These are phyloP conservation scores for Ambrosia artemisiifolia DNA, from an alignment of 129 eudicot genomes.

Conservation along the genomic window DNA sequence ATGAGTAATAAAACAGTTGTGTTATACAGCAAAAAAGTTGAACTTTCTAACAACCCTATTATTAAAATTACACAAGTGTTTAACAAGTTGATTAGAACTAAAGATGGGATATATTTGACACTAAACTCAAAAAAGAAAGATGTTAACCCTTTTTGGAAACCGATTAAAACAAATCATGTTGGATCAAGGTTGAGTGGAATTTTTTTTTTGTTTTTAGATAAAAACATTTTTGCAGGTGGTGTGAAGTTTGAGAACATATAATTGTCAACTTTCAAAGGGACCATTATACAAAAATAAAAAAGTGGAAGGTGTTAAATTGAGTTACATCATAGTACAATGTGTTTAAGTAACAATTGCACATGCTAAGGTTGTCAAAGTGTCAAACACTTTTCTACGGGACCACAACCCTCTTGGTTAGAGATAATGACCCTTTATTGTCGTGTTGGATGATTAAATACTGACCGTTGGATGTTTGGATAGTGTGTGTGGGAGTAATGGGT, in stretches of 20 bases:
- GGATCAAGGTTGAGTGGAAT: no score
- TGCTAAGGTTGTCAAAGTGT: constrained; percentile 11
- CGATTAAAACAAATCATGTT: no score
- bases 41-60: no score
- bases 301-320: neutral
- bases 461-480: constrained; percentile 26
- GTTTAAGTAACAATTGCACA: constrained; percentile 9
- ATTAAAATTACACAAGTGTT: no score
- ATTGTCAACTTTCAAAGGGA: neutral
- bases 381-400: constrained; percentile 36
- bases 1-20: no score
- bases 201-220: no score
- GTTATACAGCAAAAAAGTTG: no score
- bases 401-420: constrained; percentile 19
- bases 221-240: no score
- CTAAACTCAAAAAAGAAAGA: no score
- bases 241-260: neutral
- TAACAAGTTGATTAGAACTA: no score
- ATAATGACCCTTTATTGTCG: constrained; percentile 29
- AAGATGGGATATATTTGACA: no score
- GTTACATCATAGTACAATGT: neutral
- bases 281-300: neutral
- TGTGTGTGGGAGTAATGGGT: constrained; percentile 14
- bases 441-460: constrained; percentile 6
- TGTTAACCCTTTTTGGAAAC: no score